phyloP scores from a whole-genome alignment of 495 filamentous ascomycete species.

The Penicillium bialowiezense region DNA sequence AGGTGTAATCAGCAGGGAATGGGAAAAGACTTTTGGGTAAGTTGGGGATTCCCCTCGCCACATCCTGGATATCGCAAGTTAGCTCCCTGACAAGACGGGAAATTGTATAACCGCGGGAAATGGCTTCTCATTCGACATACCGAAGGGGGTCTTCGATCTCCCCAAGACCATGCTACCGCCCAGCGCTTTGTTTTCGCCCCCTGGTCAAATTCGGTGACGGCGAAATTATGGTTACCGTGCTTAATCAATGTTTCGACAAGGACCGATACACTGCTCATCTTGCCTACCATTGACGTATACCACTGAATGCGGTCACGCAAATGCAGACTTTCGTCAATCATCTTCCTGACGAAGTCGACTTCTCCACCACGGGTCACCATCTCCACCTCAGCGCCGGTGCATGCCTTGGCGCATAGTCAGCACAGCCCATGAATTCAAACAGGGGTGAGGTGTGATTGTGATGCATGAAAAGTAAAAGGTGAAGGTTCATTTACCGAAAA shows the following conservation, averaged over 20 bases:
- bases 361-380: constrained; percentile 90
- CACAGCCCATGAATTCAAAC: no score
- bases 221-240: constrained; percentile 69
- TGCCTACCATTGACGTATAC: constrained; percentile 93
- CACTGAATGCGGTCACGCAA: constrained; percentile 65
- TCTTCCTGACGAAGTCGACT: constrained; percentile 69
- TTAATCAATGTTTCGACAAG: constrained; percentile 61
- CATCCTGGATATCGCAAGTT: constrained; percentile 30
- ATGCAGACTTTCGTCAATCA: constrained; percentile 69
- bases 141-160: constrained; percentile 60
- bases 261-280: constrained; percentile 64
- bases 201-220: constrained; percentile 76
- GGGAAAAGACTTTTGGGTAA: constrained; percentile 60
- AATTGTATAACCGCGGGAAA: not conserved
- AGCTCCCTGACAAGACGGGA: not conserved
- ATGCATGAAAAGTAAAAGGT: not conserved
- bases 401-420: constrained; percentile 41
- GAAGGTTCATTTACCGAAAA: constrained; percentile 49
- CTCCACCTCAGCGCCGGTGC: constrained; percentile 78
- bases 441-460: not conserved
- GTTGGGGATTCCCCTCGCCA: constrained; percentile 54
- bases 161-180: constrained; percentile 87
- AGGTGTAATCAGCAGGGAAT: constrained; percentile 54
- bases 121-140: constrained; percentile 27
- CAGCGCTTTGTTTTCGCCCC: constrained; percentile 80